Conservation (phyloP, 2,329 filamentous ascomycete genomes). For the Geosmithia flava region DNA sequence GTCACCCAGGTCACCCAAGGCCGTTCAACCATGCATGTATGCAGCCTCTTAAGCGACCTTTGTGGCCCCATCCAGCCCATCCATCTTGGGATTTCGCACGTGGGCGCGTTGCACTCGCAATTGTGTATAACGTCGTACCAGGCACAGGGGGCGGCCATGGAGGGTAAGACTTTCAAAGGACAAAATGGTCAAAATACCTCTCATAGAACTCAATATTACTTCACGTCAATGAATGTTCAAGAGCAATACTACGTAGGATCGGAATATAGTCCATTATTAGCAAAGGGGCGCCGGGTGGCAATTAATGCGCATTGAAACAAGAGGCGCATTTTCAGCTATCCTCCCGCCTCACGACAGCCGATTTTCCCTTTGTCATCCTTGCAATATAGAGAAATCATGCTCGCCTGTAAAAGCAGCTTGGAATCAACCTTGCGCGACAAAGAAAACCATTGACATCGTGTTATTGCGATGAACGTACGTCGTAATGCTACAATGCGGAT, state of each 20-base stretch:
- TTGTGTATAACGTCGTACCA: not conserved
- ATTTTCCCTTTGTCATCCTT: not conserved
- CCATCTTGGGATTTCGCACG: not conserved
- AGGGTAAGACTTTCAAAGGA: not conserved
- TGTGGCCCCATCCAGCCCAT: not conserved
- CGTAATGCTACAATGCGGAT: not conserved
- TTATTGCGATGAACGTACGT: not conserved
- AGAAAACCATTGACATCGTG: not conserved
- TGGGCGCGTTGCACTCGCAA: not conserved
- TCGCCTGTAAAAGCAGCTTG: not conserved
- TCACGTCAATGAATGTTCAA: no score
- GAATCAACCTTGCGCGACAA: not conserved
- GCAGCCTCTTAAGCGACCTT: not conserved
- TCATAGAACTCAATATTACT: not conserved
- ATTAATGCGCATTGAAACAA: not conserved
- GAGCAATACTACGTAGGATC: no score
- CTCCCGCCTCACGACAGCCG: not conserved
- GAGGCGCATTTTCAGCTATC: not conserved
- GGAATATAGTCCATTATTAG: no score
- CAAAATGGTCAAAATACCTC: not conserved
- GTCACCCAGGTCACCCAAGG: not conserved
- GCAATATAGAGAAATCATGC: not conserved
- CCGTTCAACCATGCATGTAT: not conserved
- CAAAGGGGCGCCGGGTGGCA: not conserved
- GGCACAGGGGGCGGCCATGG: not conserved